These are phyloP conservation scores for Cryptococcus floricola DNA, from an alignment of 1,284 basidiomycete genomes.

Conservation along the genomic window DNA sequence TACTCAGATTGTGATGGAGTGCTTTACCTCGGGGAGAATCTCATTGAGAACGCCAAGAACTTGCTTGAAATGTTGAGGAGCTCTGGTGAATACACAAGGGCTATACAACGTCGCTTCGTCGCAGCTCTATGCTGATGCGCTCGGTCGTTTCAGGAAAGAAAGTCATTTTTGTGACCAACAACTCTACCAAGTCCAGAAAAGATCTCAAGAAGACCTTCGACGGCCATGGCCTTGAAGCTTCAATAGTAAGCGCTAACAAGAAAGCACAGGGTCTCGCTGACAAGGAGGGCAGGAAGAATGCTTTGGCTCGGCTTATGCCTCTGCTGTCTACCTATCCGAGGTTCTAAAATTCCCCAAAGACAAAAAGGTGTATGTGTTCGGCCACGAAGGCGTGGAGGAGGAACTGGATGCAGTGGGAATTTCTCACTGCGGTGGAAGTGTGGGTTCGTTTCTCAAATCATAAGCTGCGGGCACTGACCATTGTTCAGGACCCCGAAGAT, in stretches of 20 bases:
- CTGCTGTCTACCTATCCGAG: constrained; percentile 86
- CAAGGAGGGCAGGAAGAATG: constrained; percentile 74
- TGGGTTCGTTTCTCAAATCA: constrained; percentile 46
- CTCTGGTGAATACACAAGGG: constrained; percentile 15
- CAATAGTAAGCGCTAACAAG: constrained; percentile 3
- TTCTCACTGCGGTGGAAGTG: constrained; percentile 77
- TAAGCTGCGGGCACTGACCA: neutral
- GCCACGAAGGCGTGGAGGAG: constrained; percentile 87
- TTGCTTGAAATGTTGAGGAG: constrained; percentile 64
- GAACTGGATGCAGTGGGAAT: constrained; percentile 84
- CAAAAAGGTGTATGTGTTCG: constrained; percentile 95
- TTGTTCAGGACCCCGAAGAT: constrained; percentile 71
- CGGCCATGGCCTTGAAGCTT: constrained; percentile 59
- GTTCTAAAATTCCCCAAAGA: constrained; percentile 82
- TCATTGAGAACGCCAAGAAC: constrained; percentile 71
- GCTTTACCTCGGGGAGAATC: constrained; percentile 76
- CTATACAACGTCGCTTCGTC: neutral
- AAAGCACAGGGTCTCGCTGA: neutral
- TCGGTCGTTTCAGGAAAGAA: constrained; percentile 62
- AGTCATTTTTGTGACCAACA: constrained; percentile 94
- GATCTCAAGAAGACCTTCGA: constrained; percentile 90
- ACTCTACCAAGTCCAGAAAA: constrained; percentile 87
- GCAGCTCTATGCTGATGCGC: neutral
- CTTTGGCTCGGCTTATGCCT: constrained; percentile 90
- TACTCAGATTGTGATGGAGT: constrained; percentile 86